Evolutionary conservation across 148 eudicot species (phyloP).

Genomic region (Selenicereus undatus): DNA sequence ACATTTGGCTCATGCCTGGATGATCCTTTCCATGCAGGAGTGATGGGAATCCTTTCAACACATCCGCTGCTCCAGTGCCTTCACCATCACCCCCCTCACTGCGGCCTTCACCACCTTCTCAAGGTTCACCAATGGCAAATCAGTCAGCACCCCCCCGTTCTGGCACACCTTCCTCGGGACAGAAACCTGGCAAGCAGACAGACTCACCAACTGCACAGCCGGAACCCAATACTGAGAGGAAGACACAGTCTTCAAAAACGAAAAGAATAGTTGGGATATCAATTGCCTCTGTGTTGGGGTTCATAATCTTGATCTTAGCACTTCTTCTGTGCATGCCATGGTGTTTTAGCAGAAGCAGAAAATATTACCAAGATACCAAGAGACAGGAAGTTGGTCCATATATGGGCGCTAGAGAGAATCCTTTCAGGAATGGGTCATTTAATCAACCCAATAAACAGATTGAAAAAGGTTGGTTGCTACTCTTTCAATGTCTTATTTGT

Average conservation of each 20-base stretch:
- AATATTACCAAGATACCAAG: slow-evolving; percentile 37
- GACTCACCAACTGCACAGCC: slow-evolving; percentile 51
- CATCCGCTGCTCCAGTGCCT: slow-evolving; percentile 55
- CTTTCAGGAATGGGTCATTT: slow-evolving; percentile 30
- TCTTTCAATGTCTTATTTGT: slow-evolving; percentile 8
- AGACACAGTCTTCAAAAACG: slow-evolving; percentile 37
- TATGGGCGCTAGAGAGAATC: slow-evolving; percentile 45
- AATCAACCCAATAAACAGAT: slow-evolving; percentile 39
- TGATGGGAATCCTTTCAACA: slow-evolving; percentile 73
- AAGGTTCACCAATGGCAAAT: slow-evolving; percentile 12
- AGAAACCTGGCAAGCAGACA: slow-evolving; percentile 45
- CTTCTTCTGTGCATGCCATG: slow-evolving; percentile 62
- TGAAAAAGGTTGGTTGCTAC: slow-evolving; percentile 50
- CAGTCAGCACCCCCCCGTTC: slow-evolving; percentile 27
- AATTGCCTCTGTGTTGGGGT: slow-evolving; percentile 51
- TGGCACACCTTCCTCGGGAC: slow-evolving; percentile 31
- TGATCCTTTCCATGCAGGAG: slow-evolving; percentile 39
- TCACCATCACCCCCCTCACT: slow-evolving; percentile 33
- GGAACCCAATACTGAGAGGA: slow-evolving; percentile 39
- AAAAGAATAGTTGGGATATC: slow-evolving; percentile 68
- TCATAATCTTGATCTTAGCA: slow-evolving; percentile 52
- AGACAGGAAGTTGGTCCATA: slow-evolving; percentile 74
- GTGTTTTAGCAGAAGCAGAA: slow-evolving; percentile 48
- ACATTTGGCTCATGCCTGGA: not conserved
- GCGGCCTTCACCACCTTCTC: slow-evolving; percentile 31